These are phyloP conservation scores for Diaporthe destruens DNA, from an alignment of 2,329 filamentous ascomycete genomes.

Conservation along the genomic window DNA sequence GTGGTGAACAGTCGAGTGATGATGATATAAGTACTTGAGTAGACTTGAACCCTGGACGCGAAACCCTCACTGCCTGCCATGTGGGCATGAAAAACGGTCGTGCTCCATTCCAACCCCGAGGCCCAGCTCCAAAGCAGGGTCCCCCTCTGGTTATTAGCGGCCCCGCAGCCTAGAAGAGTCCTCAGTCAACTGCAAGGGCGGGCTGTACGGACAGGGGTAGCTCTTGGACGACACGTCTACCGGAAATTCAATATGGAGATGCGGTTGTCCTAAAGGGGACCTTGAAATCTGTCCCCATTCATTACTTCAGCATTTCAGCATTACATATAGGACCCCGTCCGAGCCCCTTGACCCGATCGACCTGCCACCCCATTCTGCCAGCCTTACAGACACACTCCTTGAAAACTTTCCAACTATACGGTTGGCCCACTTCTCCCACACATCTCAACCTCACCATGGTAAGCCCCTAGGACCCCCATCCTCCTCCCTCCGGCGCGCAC, in stretches of 20 bases:
- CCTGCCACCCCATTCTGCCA: conserved; percentile 13
- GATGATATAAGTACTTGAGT: no score
- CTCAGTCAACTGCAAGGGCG: conserved; percentile 13
- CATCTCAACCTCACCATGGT: conserved; percentile 37
- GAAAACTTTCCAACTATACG: not conserved
- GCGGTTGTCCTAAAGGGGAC: conserved; percentile 29
- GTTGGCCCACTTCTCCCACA: not conserved
- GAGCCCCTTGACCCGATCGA: conserved; percentile 2
- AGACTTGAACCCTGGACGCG: conserved; percentile 11
- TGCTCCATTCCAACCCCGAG: conserved; percentile 4
- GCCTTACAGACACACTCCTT: conserved; percentile 10
- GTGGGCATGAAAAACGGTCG: conserved; percentile 17
- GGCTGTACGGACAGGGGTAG: conserved; percentile 15
- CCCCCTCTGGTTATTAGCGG: conserved; percentile 33
- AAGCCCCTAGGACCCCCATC: not conserved
- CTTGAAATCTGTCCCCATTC: conserved; percentile 47
- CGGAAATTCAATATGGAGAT: conserved; percentile 37
- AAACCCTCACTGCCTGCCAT: conserved; percentile 22
- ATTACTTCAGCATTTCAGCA: conserved; percentile 11
- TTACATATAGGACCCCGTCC: conserved; percentile 14
- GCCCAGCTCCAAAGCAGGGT: not conserved
- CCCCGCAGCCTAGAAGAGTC: no score
- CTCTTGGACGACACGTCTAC: conserved; percentile 40
- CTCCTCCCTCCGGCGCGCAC: not conserved
- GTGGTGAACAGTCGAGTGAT: not conserved